Evolutionary conservation across 129 eudicot genomes (phyloP).

Genomic region (Apium graveolens): DNA sequence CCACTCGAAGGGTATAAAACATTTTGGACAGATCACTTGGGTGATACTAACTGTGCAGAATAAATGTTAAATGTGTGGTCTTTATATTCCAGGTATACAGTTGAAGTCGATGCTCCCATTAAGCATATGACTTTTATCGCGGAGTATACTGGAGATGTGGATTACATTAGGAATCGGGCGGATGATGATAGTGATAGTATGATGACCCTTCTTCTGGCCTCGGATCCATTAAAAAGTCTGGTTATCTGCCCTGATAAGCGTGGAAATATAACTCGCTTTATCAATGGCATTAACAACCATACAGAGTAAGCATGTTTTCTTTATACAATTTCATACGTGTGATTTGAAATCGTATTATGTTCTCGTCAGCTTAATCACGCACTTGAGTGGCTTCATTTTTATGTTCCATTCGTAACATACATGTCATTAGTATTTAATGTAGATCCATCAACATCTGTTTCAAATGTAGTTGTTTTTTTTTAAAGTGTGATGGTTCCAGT

Average conservation of each 20-base stretch:
- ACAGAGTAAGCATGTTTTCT: constrained; percentile 42
- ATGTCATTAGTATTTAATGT: not conserved
- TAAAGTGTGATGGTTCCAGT: not conserved
- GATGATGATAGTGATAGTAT: constrained; percentile 64
- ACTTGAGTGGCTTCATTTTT: not conserved
- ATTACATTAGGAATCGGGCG: constrained; percentile 68
- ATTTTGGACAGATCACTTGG: not conserved
- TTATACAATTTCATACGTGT: not conserved
- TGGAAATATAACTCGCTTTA: constrained; percentile 69
- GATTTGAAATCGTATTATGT: not conserved
- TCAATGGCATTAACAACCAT: constrained; percentile 72
- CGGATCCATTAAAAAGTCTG: constrained; percentile 45
- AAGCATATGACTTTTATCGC: constrained; percentile 60
- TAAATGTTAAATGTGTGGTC: not conserved
- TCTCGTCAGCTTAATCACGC: not conserved
- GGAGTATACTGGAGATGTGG: constrained; percentile 88
- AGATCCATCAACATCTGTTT: not conserved
- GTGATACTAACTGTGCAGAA: not conserved
- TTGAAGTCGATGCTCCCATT: constrained; percentile 64
- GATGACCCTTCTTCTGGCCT: constrained; percentile 77
- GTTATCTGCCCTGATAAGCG: constrained; percentile 72
- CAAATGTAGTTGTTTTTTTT: not conserved
- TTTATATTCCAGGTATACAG: constrained; percentile 45
- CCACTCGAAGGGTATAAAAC: constrained; percentile 45
- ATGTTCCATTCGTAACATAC: not conserved